Evolutionary conservation across 352 stramenopile species (phyloP), one percentile per base, ranked within the genome.

Genomic region (Globisporangium rhizosaccharum): DNA sequence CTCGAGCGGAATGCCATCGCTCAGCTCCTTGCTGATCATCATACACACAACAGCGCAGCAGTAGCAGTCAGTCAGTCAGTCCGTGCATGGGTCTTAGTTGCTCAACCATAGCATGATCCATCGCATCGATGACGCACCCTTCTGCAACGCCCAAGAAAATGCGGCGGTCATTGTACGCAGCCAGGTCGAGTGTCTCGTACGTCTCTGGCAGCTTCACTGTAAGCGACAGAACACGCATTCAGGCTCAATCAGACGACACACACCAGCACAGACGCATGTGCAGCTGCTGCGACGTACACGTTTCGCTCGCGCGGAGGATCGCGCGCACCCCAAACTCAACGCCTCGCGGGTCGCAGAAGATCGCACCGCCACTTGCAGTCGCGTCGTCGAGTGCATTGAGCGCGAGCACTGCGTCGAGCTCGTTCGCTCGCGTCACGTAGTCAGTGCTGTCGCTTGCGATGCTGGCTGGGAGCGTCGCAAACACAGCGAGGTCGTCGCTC

Each of bases 1-100:
- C 63, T 98, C 93, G 0, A 98, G 76, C 10, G 94, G 93, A 53
- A 98, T 97, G 2, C 63, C 63, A 17, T 95, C 90, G 25, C 69
- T 71, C 57, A 96, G 59, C 50, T 97, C 88, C 41, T 71, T 69
- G 45, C 88, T 92, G 51, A 2, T 60, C 8, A 53, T 47, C 20
- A 74, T 53, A 26, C 51, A 48, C 47, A 44, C 58, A 1, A 42
- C 17, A 7, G 8, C n/a, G 7, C 1, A 52, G 2, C 6, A 2
- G 18, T 30, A 10, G 17, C 18, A 36, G 18, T 47, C 7, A 41
- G 26, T 25, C 20, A 25, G 46, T 26, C 25, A 3, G 12, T 23
- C 0, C 6, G 11, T 49, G 18, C 2, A 28, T 44, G 9, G 14
- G 37, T 44, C 37, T 44, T 14, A 14, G 17, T n/a, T 46, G 17